Evolutionary conservation across 2,329 filamentous ascomycete genomes (phyloP).

Genomic region (Penicillium polonicum): DNA sequence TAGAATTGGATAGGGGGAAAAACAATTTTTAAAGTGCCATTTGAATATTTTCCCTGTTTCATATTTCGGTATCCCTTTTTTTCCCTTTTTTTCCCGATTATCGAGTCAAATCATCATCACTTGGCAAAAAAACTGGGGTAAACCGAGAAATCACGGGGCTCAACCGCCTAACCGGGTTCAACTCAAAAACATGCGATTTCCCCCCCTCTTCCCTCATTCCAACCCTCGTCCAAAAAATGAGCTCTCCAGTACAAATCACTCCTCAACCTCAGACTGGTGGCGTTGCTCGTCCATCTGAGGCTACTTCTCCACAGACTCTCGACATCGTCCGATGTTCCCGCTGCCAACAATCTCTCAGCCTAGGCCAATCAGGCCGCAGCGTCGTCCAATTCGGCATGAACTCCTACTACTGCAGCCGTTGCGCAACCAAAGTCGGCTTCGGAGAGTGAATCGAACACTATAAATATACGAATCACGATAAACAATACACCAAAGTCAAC

Average conservation of each 20-base stretch:
- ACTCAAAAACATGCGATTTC: conserved; percentile 4
- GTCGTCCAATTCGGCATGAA: conserved; percentile 50
- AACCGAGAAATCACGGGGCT: conserved; percentile 5
- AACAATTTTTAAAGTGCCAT: too few relatives aligned
- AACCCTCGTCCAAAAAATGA: conserved; percentile 31
- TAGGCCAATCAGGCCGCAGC: conserved; percentile 37
- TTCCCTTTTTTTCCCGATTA: not conserved
- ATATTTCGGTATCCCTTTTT: not conserved
- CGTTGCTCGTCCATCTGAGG: conserved; percentile 23
- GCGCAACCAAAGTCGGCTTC: conserved; percentile 47
- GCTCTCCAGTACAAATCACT: conserved; percentile 37
- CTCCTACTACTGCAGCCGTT: conserved; percentile 50
- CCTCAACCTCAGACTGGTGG: conserved; percentile 16
- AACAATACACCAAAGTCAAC: not conserved
- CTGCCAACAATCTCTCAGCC: conserved; percentile 48
- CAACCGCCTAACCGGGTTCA: not conserved
- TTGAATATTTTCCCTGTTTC: not conserved
- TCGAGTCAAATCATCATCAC: conserved; percentile 1
- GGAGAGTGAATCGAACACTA: conserved; percentile 32
- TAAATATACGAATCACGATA: not conserved
- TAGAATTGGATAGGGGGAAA: not conserved
- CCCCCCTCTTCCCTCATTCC: not conserved
- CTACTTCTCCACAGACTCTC: conserved; percentile 29
- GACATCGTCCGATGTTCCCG: conserved; percentile 50
- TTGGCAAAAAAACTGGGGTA: not conserved